A percentile compares a stretch with the other conserved stretches of the same genome.
These are phyloP conservation scores for Apophysomyces trapeziformis DNA, from an alignment of 371 early-diverging fungal species.

Conservation along the genomic window DNA sequence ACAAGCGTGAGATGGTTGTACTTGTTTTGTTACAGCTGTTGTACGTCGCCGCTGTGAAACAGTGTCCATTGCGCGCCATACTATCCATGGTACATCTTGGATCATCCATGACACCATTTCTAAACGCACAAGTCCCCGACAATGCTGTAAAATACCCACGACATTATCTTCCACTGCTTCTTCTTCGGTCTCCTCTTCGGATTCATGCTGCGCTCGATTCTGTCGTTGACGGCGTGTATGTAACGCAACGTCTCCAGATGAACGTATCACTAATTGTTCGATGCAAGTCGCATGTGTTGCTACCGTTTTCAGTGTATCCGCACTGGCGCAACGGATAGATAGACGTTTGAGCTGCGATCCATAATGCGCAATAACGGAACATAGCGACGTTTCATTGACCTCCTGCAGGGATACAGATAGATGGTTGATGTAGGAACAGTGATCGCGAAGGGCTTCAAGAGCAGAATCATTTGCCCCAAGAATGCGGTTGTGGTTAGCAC, in stretches of 20 bases:
- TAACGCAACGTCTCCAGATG: conserved; percentile 12
- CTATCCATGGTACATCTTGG: conserved; percentile 26
- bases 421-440: conserved; percentile 20
- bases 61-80: conserved; percentile 30
- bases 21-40: not conserved
- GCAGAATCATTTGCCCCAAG: conserved; percentile 35
- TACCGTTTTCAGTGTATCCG: conserved; percentile 15
- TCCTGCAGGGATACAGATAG: conserved; percentile 27
- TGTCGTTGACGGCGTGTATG: not conserved
- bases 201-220: not conserved
- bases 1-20: not conserved
- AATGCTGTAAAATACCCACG: conserved; percentile 23
- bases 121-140: conserved; percentile 22
- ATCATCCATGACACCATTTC: conserved; percentile 36
- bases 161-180: conserved; percentile 18
- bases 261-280: conserved; percentile 18
- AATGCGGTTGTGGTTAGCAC: conserved; percentile 42
- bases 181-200: conserved; percentile 11
- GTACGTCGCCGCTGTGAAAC: conserved; percentile 19
- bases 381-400: conserved; percentile 18
- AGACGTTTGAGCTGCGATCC: conserved; percentile 22
- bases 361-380: conserved; percentile 20
- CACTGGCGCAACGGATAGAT: conserved; percentile 19
- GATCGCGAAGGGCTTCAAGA: conserved; percentile 13
- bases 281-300: conserved; percentile 18